Conservation (phyloP, 768 basidiomycete species). For the Grammothele lineata region DNA sequence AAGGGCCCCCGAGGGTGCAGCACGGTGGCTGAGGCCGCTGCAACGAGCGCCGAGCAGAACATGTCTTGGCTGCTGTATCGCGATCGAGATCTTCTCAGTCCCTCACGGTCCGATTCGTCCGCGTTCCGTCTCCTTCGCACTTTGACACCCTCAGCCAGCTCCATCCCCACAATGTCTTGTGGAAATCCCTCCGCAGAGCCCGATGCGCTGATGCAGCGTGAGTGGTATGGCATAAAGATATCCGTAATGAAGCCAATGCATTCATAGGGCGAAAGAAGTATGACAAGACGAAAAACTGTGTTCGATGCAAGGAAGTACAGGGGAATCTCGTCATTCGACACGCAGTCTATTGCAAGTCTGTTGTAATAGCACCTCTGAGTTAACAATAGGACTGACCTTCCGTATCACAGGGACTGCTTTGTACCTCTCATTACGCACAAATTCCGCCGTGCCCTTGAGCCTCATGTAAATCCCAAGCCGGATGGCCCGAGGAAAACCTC, state of each 20-base stretch:
- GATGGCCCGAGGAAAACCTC: constrained; percentile 53
- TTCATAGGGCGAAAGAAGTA: constrained; percentile 57
- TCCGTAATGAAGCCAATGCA: not conserved
- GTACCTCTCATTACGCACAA: constrained; percentile 55
- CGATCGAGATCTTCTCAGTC: no score
- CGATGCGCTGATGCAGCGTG: constrained; percentile 67
- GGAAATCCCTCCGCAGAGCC: constrained; percentile 58
- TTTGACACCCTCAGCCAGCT: no score
- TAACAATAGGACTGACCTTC: constrained; percentile 1
- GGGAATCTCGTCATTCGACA: constrained; percentile 76
- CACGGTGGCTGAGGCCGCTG: no score
- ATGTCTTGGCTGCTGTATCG: no score
- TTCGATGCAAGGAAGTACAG: constrained; percentile 64
- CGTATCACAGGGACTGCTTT: constrained; percentile 56
- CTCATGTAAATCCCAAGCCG: constrained; percentile 52
- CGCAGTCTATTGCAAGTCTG: constrained; percentile 80
- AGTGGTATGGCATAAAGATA: constrained; percentile 21
- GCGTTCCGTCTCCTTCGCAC: no score
- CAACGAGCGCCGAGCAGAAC: no score
- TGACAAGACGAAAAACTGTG: constrained; percentile 61
- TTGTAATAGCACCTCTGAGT: no score
- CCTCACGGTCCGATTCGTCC: no score
- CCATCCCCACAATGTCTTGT: no score
- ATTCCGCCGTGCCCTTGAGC: constrained; percentile 63
- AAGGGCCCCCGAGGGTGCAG: no score